phyloP scores from a whole-genome alignment of 805 yeast genomes.

The Candida maesae region DNA sequence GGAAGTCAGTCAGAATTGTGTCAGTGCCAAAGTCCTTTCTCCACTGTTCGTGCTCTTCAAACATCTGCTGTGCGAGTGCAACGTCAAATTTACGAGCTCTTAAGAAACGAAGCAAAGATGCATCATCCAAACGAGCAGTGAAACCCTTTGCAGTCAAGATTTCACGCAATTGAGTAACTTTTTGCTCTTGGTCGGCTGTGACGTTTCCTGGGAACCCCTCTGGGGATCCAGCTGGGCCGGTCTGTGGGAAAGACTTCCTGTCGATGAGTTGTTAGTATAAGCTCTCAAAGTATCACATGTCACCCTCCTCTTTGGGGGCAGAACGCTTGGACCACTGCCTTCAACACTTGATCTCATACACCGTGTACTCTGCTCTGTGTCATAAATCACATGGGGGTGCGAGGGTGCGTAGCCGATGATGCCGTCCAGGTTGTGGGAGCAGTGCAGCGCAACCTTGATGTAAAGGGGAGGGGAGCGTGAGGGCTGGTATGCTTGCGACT shows the following conservation, averaged over 20 bases:
- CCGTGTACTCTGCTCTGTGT: too few relatives aligned
- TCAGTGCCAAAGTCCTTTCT: constrained; percentile 82
- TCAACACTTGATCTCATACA: too few relatives aligned
- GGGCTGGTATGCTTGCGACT: background rate
- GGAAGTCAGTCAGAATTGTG: constrained; percentile 81
- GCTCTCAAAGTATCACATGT: background rate
- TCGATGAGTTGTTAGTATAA: constrained; percentile 5
- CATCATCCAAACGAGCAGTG: constrained; percentile 80
- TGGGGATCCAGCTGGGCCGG: constrained; percentile 54
- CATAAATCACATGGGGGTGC: too few relatives aligned
- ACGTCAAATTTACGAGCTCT: constrained; percentile 95
- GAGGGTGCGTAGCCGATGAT: too few relatives aligned
- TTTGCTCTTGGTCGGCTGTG: constrained; percentile 61
- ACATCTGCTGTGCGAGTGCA: constrained; percentile 76
- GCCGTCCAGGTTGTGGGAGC: background rate
- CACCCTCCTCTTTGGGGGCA: background rate
- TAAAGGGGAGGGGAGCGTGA: background rate
- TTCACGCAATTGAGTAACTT: constrained; percentile 54
- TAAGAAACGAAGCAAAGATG: constrained; percentile 77
- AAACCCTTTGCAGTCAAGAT: constrained; percentile 61
- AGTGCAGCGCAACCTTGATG: background rate
- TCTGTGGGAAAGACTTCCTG: constrained; percentile 62
- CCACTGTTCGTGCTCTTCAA: constrained; percentile 85
- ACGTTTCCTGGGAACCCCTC: constrained; percentile 83
- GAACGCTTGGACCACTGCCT: too few relatives aligned